phyloP scores from a whole-genome alignment of 2,329 filamentous ascomycete species.

The Nemania sp. region DNA sequence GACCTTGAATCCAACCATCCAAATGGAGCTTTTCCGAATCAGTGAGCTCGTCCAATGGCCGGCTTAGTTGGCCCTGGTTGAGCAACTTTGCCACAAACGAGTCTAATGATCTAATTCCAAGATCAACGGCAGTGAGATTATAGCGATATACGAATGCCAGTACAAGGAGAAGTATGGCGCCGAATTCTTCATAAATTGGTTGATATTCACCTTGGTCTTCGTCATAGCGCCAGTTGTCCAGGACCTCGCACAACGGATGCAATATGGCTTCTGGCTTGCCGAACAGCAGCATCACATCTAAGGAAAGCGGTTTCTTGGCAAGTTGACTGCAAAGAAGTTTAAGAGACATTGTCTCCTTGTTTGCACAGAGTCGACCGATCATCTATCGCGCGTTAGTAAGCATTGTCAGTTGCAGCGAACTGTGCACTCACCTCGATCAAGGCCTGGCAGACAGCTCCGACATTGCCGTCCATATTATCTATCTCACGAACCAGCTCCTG shows the following conservation, averaged over 20 bases:
- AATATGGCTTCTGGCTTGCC: conserved; percentile 71
- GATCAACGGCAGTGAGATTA: conserved; percentile 64
- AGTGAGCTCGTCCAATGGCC: conserved; percentile 62
- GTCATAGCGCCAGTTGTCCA: conserved; percentile 81
- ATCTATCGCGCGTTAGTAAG: conserved; percentile 50
- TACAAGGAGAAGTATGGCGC: conserved; percentile 73
- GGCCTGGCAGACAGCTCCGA: conserved; percentile 80
- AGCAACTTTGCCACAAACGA: conserved; percentile 73
- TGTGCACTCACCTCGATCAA: conserved; percentile 64
- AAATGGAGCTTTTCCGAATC: conserved; percentile 69
- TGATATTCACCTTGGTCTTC: conserved; percentile 85
- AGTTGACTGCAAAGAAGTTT: conserved; percentile 74
- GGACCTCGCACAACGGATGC: conserved; percentile 72
- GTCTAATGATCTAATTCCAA: conserved; percentile 62
- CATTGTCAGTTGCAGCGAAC: background rate
- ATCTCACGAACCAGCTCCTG: conserved; percentile 80
- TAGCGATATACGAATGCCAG: conserved; percentile 79
- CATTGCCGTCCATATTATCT: conserved; percentile 89
- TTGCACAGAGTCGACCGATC: conserved; percentile 69
- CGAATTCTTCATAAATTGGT: conserved; percentile 85
- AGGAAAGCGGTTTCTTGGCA: conserved; percentile 70
- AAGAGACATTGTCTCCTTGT: conserved; percentile 79
- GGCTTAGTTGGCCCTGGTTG: conserved; percentile 60
- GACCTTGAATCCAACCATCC: conserved; percentile 74
- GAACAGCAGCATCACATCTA: conserved; percentile 79